Evolutionary conservation across 176 grass and related monocot genomes (phyloP).

Genomic region (Melocanna baccifera): DNA sequence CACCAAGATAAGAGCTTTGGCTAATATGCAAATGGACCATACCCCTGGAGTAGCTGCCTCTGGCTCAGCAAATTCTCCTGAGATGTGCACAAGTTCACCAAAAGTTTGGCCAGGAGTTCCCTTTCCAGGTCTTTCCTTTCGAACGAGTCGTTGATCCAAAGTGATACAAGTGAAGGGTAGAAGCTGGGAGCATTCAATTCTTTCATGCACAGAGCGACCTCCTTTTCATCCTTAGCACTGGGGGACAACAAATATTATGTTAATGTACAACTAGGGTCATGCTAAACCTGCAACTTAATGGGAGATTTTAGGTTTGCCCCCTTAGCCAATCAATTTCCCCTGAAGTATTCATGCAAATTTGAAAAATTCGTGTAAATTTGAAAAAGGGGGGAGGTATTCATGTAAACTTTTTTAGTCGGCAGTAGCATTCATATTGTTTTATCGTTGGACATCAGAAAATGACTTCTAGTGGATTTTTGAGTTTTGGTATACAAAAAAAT

Average conservation of each 20-base stretch:
- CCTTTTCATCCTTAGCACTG: conserved; percentile 76
- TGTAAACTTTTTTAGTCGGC: background rate
- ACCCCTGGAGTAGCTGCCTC: conserved; percentile 68
- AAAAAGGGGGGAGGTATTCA: background rate
- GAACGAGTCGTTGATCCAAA: conserved; percentile 82
- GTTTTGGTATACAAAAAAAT: background rate
- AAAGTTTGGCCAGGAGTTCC: conserved; percentile 64
- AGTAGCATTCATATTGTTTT: background rate
- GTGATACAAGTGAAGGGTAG: conserved; percentile 64
- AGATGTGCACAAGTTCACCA: conserved; percentile 67
- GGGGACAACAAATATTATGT: conserved; percentile 1
- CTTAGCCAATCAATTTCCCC: background rate
- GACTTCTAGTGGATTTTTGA: background rate
- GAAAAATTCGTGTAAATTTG: background rate
- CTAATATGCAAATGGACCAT: conserved; percentile 15
- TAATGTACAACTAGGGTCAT: conserved; percentile 7
- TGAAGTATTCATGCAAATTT: background rate
- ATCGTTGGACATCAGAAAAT: background rate
- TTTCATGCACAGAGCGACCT: conserved; percentile 79
- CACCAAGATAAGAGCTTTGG: background rate
- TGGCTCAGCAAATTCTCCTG: conserved; percentile 50
- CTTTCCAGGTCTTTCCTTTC: conserved; percentile 79
- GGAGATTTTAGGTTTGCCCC: background rate
- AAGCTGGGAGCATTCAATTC: conserved; percentile 72
- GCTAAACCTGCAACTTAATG: background rate